phyloP scores from a whole-genome alignment of 176 grass and related monocot genomes.

The Cenchrus fungigraminus region DNA sequence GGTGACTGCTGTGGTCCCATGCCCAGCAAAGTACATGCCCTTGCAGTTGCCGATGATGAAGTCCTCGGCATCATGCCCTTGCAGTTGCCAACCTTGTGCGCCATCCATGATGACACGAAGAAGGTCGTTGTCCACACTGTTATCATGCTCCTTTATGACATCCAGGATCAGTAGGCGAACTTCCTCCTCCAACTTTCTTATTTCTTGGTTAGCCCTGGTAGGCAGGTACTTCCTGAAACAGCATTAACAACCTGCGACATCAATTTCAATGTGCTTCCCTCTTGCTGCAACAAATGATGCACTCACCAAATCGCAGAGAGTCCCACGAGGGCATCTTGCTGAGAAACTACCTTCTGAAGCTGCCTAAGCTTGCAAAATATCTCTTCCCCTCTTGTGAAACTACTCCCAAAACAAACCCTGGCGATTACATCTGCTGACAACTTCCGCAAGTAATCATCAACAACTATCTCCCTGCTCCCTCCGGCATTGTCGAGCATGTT shows the following conservation, averaged over 20 bases:
- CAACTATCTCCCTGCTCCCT: constrained; percentile 63
- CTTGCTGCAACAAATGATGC: constrained; percentile 26
- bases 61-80: neutral
- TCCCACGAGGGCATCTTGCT: constrained; percentile 36
- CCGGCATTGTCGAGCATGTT: constrained; percentile 41
- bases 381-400: constrained; percentile 71
- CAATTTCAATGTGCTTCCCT: constrained; percentile 31
- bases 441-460: constrained; percentile 59
- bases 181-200: no score
- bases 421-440: constrained; percentile 74
- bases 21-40: neutral
- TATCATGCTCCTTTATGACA: no score
- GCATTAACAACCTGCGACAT: neutral
- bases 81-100: no score
- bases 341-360: constrained; percentile 59
- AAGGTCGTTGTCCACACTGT: no score
- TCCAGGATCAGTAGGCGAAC: no score
- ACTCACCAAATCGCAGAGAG: constrained; percentile 56
- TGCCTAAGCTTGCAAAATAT: constrained; percentile 63
- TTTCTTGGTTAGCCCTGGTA: constrained; percentile 24
- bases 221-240: constrained; percentile 52
- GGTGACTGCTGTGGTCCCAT: neutral
- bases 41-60: neutral
- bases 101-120: no score
- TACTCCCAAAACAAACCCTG: constrained; percentile 74